Conservation (phyloP, 2,329 filamentous ascomycete genomes). For the Alternaria viburni region DNA sequence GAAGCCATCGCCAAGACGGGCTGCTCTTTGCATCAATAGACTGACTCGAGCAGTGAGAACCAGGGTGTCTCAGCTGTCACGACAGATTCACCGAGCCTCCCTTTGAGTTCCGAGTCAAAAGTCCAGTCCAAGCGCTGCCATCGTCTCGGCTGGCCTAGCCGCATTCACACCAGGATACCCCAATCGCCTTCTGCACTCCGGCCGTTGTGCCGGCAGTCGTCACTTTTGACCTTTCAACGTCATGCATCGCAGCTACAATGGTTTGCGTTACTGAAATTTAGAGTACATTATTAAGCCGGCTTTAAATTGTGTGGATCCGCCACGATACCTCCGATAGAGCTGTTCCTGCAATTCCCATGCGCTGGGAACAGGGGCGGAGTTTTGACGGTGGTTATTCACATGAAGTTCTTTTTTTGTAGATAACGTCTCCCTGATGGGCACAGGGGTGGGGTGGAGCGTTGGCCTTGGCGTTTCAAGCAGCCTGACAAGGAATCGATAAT, state of each 20-base stretch:
- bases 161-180: background rate
- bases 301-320: background rate
- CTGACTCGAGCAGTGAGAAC: background rate
- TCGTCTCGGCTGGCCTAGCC: background rate
- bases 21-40: background rate
- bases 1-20: background rate
- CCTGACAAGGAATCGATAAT: constrained; percentile 1
- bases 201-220: background rate
- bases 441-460: constrained; percentile 5
- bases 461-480: constrained; percentile 15
- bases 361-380: constrained; percentile 3
- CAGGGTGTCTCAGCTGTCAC: background rate
- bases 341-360: background rate
- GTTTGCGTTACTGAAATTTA: background rate
- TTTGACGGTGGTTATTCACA: constrained; percentile 1
- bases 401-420: constrained; percentile 6
- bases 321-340: background rate
- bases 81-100: background rate
- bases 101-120: background rate
- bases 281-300: background rate
- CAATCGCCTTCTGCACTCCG: background rate
- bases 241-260: background rate
- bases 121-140: background rate
- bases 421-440: constrained; percentile 9
- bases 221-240: background rate